Evolutionary conservation across 2,329 filamentous ascomycete genomes (phyloP), one percentile per base, ranked within the genome.

Genomic region (Ophiocordyceps sinensis): DNA sequence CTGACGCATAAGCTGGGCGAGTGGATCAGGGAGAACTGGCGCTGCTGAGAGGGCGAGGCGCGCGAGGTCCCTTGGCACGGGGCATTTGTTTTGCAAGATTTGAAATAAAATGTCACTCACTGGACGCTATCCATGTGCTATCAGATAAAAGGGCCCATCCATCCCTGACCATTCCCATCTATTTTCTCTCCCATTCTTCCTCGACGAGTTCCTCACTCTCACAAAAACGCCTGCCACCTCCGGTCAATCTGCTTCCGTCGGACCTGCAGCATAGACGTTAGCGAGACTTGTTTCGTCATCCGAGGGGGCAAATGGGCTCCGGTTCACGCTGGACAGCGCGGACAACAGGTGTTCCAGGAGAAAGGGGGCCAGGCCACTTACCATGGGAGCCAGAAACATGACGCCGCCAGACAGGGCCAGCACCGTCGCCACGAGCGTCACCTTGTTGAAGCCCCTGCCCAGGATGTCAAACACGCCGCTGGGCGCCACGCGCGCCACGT

Each of bases 381-480:
- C 91, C 75, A 96, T 77, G 26, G 91, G 91, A 41, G 80, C 80
- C 54, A 96, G 67, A 42, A 85, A 74, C 48, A 79, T 60, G 14
- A 94, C 89, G 37, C 86, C 87, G 32, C 75, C 70, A 37, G 75
- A 75, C 50, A 96, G 68, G 15, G 85, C 89, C 34, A 82, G 68
- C 31, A 98, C 87, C 1, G 91, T 98, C 14, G 75, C 70, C 31
- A 95, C 60, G 55, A 98, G 75, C 51, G 87, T 83, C 42, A 87
- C 57, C 68, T 94, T 95, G 58, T 89, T 91, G 61, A 98, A 98
- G 3, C 85, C 85, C 62, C 87, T 91, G 46, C 87, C 91, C 14
- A 98, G 66, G 35, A 96, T 77, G 63, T 98, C 91, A 60, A 98
- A 98, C 14, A 83, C 75, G 51, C 83, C 78, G 60, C 86, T 94